phyloP scores from a whole-genome alignment of 208 protist genomes.

The Crithidia brevicula region DNA sequence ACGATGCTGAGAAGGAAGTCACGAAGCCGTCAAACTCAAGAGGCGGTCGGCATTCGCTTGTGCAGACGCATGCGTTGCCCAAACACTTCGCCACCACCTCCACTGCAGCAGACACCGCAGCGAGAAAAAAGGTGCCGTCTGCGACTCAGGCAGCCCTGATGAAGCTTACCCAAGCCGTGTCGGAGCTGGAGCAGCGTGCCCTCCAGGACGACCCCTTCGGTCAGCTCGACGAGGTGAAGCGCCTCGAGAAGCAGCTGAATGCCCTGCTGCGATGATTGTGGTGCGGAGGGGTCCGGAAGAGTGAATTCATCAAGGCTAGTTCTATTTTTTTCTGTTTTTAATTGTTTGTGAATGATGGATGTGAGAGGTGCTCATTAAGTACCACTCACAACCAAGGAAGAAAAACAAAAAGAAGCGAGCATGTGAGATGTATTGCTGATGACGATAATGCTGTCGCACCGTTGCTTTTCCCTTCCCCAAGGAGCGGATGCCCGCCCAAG shows the following conservation, averaged over 20 bases:
- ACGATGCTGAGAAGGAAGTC: background rate
- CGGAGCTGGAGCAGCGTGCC: slow-evolving; percentile 14
- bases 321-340: no score
- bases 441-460: no score
- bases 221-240: slow-evolving; percentile 27
- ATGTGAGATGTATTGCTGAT: no score
- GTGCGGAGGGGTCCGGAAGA: no score
- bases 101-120: no score
- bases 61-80: slow-evolving; percentile 17
- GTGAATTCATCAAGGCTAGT: no score
- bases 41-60: background rate
- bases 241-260: slow-evolving; percentile 29
- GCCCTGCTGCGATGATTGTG: background rate
- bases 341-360: no score
- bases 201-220: slow-evolving; percentile 28
- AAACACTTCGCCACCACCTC: background rate
- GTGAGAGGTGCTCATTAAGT: no score
- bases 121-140: background rate
- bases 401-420: no score
- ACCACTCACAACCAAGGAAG: no score
- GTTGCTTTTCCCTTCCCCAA: no score
- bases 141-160: background rate
- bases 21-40: background rate
- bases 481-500: no score
- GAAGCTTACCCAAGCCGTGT: slow-evolving; percentile 19